Evolutionary conservation across 208 protist genomes (phyloP).

Genomic region (Trypanosoma grayi): DNA sequence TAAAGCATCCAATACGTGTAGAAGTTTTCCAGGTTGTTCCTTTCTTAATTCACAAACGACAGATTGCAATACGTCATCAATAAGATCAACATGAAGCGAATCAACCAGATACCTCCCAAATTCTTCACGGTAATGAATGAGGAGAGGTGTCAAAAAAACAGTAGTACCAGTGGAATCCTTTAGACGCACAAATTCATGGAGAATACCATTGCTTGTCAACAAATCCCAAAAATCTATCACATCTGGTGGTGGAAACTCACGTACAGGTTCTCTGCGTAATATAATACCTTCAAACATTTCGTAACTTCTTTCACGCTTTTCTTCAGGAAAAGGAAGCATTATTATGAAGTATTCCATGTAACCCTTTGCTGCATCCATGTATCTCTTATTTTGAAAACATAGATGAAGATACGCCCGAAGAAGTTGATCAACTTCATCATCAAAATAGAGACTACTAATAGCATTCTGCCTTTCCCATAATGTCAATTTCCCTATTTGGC

Average conservation of each 20-base stretch:
- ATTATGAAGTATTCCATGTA: conserved; percentile 27
- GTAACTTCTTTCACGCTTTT: conserved; percentile 7
- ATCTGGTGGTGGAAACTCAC: conserved; percentile 14
- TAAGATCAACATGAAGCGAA: conserved; percentile 8
- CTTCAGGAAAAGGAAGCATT: conserved; percentile 14
- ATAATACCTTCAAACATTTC: conserved; percentile 18
- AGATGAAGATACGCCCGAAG: conserved; percentile 22
- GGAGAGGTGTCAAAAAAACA: conserved; percentile 21
- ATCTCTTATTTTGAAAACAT: conserved; percentile 18
- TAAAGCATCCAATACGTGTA: conserved; percentile 21
- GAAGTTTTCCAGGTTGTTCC: conserved; percentile 17
- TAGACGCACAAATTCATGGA: conserved; percentile 18
- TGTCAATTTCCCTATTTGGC: conserved; percentile 1
- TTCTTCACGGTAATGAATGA: conserved; percentile 24
- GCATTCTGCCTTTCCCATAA: conserved; percentile 17
- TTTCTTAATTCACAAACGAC: conserved; percentile 19
- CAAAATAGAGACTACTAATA: conserved; percentile 20
- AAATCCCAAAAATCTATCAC: conserved; percentile 31
- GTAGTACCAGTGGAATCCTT: conserved; percentile 15
- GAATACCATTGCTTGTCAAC: conserved; percentile 17
- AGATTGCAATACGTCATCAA: conserved; percentile 17
- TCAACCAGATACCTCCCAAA: conserved; percentile 19
- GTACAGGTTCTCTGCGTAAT: neutral
- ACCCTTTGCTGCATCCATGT: conserved; percentile 16
- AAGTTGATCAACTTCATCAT: conserved; percentile 20